phyloP scores from a whole-genome alignment of 1,284 basidiomycete genomes.

The Mrakiaceae sp. region DNA sequence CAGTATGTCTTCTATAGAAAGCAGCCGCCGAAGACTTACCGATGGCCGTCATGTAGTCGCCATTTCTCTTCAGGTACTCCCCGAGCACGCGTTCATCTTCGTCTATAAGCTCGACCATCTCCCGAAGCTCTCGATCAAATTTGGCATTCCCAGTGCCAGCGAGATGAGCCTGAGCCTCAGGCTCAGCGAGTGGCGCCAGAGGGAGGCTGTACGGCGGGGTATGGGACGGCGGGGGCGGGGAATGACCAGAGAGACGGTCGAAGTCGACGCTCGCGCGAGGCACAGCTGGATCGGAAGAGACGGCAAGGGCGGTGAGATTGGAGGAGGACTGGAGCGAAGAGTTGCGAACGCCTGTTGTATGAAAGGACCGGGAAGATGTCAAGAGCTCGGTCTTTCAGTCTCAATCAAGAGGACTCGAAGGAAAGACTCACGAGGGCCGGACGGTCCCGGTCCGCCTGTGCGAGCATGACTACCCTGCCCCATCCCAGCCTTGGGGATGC shows the following conservation, averaged over 20 bases:
- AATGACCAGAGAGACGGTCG: not conserved
- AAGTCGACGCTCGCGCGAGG: not conserved
- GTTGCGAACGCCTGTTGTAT: not conserved
- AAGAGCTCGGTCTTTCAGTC: not conserved
- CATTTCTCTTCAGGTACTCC: not conserved
- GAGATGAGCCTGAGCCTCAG: not conserved
- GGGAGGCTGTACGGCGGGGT: not conserved
- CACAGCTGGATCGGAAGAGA: not conserved
- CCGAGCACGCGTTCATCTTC: not conserved
- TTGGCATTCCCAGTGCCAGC: not conserved
- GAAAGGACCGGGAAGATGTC: too few species aligned
- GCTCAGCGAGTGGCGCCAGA: not conserved
- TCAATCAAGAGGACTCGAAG: not conserved
- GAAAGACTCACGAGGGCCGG: constrained; percentile 12
- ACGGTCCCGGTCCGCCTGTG: not conserved
- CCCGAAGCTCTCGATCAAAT: not conserved
- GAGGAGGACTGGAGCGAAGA: not conserved
- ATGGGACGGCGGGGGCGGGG: not conserved
- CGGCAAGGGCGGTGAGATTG: not conserved
- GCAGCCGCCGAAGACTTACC: not conserved
- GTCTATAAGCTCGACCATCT: constrained; percentile 14
- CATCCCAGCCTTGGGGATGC: not conserved
- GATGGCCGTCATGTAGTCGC: constrained; percentile 1
- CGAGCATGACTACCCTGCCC: not conserved
- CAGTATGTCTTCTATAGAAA: not conserved